Conservation (phyloP, 306 rosid species). For the Cucurbita ficifolia region DNA sequence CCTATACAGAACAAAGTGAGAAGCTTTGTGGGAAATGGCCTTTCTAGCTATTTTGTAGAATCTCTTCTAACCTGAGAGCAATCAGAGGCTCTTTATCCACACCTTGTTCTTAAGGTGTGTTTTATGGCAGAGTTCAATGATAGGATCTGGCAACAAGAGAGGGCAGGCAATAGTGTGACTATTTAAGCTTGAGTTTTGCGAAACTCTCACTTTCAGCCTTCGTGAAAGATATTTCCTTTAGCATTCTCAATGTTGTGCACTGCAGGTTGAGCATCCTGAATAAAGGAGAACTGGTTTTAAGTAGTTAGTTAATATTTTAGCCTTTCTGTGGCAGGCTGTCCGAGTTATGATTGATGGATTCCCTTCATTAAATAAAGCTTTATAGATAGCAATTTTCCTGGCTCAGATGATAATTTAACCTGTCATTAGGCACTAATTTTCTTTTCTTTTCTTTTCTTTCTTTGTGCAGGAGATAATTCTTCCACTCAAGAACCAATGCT, state of each 20-base stretch:
- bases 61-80: background rate
- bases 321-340: background rate
- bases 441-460: no score
- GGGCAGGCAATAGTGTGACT: background rate
- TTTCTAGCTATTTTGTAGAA: background rate
- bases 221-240: background rate
- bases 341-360: background rate
- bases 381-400: background rate
- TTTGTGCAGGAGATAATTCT: slow-evolving; percentile 36
- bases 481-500: slow-evolving; percentile 59
- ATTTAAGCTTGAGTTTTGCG: background rate
- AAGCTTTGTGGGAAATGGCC: background rate
- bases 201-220: background rate
- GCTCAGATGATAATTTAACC: background rate
- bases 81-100: background rate
- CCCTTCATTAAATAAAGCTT: background rate
- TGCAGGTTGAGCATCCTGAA: background rate
- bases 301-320: background rate
- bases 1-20: background rate
- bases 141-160: background rate
- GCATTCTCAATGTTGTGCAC: background rate
- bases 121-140: background rate
- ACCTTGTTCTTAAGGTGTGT: background rate
- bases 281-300: background rate
- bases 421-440: background rate